Conservation (phyloP, 1,284 basidiomycete species). For the Mycena citricolor region DNA sequence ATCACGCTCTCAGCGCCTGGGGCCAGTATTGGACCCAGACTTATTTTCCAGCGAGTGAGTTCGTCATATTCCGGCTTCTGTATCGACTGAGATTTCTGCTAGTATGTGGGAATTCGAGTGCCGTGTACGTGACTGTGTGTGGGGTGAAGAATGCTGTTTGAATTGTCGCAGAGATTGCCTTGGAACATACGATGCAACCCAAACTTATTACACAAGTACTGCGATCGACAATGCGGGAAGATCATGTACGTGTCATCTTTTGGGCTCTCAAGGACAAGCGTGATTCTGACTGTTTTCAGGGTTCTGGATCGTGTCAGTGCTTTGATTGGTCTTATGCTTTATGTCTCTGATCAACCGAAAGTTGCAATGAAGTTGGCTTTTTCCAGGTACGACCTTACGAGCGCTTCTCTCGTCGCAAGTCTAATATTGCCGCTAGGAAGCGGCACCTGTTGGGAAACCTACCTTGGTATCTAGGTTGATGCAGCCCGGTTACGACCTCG, state of each 20-base stretch:
- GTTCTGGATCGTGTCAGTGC: constrained; percentile 28
- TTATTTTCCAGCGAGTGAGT: constrained; percentile 30
- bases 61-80: constrained; percentile 23
- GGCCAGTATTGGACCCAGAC: constrained; percentile 51
- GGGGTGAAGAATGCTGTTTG: constrained; percentile 28
- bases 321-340: constrained; percentile 51
- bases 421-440: constrained; percentile 31
- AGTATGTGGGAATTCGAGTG: constrained; percentile 19
- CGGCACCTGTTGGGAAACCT: constrained; percentile 52
- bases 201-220: constrained; percentile 51
- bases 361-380: constrained; percentile 70
- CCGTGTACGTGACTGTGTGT: constrained; percentile 10
- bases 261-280: not conserved
- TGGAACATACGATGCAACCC: constrained; percentile 53
- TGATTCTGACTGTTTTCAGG: constrained; percentile 7
- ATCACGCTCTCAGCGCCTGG: constrained; percentile 63
- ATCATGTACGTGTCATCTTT: constrained; percentile 14
- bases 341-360: constrained; percentile 40
- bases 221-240: constrained; percentile 43
- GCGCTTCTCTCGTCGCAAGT: not conserved
- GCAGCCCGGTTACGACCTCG: constrained; percentile 55
- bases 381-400: constrained; percentile 41
- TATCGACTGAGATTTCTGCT: not conserved
- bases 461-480: constrained; percentile 60
- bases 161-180: constrained; percentile 51